A percentile compares a stretch with the other conserved stretches of the same genome.
phyloP scores from a whole-genome alignment of 2,329 filamentous ascomycete species.

The Apiospora aurea region DNA sequence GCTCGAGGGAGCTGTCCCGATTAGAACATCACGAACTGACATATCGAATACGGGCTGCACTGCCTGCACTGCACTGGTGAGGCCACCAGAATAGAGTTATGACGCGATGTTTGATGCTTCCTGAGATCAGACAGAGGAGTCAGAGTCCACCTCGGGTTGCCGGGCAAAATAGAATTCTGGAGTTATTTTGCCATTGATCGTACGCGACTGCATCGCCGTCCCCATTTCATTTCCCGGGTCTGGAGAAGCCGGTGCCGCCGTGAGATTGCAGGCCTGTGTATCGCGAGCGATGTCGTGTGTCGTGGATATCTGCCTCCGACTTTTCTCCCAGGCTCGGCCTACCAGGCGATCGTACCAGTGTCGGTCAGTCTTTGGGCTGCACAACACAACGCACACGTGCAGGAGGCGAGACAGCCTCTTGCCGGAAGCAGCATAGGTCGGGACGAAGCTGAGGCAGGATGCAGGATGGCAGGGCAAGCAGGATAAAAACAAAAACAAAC shows the following conservation, averaged over 20 bases:
- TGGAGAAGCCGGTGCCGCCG: not conserved
- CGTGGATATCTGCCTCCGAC: not conserved
- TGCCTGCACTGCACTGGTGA: not conserved
- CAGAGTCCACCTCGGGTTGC: not conserved
- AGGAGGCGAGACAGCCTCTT: not conserved
- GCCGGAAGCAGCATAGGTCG: not conserved
- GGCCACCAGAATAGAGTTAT: not conserved
- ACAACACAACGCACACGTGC: conserved; percentile 10
- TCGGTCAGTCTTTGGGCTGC: conserved; percentile 15
- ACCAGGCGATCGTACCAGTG: conserved; percentile 4
- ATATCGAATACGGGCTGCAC: not conserved
- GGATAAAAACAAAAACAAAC: not conserved
- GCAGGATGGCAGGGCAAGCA: not conserved
- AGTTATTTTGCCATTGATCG: not conserved
- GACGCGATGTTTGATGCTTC: conserved; percentile 12
- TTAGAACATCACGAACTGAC: too few relatives aligned
- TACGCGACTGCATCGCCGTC: not conserved
- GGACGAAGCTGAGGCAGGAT: not conserved
- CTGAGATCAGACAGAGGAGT: not conserved
- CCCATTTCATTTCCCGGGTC: not conserved
- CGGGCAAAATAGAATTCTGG: not conserved
- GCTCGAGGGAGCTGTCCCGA: not conserved
- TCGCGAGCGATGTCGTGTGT: conserved; percentile 9
- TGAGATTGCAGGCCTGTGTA: not conserved
- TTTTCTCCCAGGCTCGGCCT: not conserved